A percentile compares a stretch with the other conserved stretches of the same genome.
Conservation (phyloP, 495 filamentous ascomycete genomes). For the Neurospora sp. region DNA sequence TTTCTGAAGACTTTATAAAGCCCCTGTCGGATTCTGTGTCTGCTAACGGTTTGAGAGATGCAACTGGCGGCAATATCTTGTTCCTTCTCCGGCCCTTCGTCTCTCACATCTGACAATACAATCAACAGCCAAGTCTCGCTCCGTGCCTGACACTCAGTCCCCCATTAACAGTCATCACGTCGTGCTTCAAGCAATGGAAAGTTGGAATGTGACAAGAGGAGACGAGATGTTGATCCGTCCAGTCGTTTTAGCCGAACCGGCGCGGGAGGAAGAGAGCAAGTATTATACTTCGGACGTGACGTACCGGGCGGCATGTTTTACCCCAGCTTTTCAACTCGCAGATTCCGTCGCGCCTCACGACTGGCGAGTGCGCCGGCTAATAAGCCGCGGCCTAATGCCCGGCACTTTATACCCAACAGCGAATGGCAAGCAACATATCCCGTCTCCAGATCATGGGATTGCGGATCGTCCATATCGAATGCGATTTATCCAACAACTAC, state of each 20-base stretch:
- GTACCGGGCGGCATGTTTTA: not conserved
- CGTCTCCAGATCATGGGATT: conserved; percentile 20
- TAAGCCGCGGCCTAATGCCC: conserved; percentile 12
- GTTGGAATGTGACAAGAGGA: not conserved
- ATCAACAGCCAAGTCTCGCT: not conserved
- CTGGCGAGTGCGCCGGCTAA: conserved; percentile 6
- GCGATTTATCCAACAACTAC: conserved; percentile 22
- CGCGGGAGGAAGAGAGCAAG: not conserved
- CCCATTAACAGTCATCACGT: not conserved
- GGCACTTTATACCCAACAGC: conserved; percentile 8
- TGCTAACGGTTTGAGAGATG: not conserved
- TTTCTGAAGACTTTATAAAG: not conserved
- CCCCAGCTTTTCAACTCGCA: not conserved
- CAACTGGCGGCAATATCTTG: not conserved
- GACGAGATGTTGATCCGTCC: not conserved
- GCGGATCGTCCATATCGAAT: not conserved
- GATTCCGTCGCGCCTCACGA: not conserved
- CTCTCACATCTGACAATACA: not conserved
- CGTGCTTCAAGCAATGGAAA: not conserved
- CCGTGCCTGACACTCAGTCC: not conserved
- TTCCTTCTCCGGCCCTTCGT: not conserved
- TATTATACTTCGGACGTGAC: not conserved
- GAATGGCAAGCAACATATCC: conserved; percentile 13
- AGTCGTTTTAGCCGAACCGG: not conserved
- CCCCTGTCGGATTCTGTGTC: not conserved